Conservation (phyloP, 371 early-diverging fungal species). For the Saksenaea vasiformis region DNA sequence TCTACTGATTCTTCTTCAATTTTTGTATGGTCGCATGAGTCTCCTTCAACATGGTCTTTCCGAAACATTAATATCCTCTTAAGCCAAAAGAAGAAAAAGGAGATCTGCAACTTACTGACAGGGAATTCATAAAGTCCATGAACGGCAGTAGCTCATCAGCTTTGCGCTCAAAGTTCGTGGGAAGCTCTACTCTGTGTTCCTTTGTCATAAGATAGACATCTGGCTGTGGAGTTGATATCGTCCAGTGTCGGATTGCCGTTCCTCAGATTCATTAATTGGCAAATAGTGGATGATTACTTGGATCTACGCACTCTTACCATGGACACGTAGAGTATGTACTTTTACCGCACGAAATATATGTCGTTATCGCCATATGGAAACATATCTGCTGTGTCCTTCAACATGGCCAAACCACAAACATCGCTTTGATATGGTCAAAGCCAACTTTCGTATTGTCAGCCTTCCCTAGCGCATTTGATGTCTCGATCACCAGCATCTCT, state of each 20-base stretch:
- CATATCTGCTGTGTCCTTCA: constrained; percentile 14
- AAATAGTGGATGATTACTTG: neutral
- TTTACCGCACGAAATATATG: neutral
- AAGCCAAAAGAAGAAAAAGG: neutral
- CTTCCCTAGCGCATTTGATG: constrained; percentile 1
- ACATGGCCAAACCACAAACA: constrained; percentile 21
- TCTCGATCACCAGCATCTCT: constrained; percentile 9
- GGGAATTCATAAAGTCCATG: neutral
- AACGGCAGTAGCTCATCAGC: neutral
- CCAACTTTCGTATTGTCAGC: constrained; percentile 4
- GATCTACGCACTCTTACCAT: no score
- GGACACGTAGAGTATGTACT: no score
- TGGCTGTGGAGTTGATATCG: neutral
- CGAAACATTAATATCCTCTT: neutral
- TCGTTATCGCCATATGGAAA: constrained; percentile 1
- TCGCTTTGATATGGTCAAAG: constrained; percentile 16
- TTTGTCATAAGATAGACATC: neutral
- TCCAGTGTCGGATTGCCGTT: neutral
- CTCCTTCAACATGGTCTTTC: neutral
- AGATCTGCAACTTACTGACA: neutral
- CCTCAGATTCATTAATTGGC: neutral
- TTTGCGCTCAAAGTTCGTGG: neutral
- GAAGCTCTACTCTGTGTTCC: neutral
- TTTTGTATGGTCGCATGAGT: neutral
- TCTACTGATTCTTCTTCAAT: no score